Base-by-base conservation (phyloP, 257 asterid species). In the Nicotiana noctiflora region DNA sequence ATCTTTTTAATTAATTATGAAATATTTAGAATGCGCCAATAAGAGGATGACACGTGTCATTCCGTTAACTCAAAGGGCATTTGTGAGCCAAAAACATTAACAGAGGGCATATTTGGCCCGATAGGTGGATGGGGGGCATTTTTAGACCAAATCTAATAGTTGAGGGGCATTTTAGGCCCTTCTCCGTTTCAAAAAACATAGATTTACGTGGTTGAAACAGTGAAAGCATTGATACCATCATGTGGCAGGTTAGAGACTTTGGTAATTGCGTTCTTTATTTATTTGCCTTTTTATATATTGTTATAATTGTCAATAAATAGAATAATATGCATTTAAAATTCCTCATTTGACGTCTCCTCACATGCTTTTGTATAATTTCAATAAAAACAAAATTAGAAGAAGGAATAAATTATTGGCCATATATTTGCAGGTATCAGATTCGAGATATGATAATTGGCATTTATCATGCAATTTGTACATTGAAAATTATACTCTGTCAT, bases 361-460 rank as follows among this genome's bases (percentile, higher is more conserved):
- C 93, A 90, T 90, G 92, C 70, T 85, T 40, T 77, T 27, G 29
- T 62, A 75, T 23, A 49, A 49, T 72, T 12, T 74, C 60, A 72
- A 49, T 15, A 72, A 72, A 46, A 72, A 46, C 0, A 0, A 14
- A 21, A 46, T 21, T 59, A 59, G 29, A 59, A n/a, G 13, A 59
- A 6, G 29, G 29, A 19, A 59, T 7, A 46, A 44, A 72, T 49
- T 72, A 72, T 49, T 74, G 8, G 19, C 14, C 44, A 49, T 72
- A 23, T 72, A 49, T 46, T 6, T 34, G 31, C 51, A 13, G 79
- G 80, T 82, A 85, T 84, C 75, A 62, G 75, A 82, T 80, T 82
- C 67, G 70, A 61, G 2, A 68, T 27, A 70, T 75, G 10, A 65
- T 46, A 60, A 78, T 74, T 19, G 65, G 57, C 56, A 64, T 57